These are phyloP conservation scores for Decorospora gaudefroyi DNA, from an alignment of 2,329 filamentous ascomycete genomes.

Conservation along the genomic window DNA sequence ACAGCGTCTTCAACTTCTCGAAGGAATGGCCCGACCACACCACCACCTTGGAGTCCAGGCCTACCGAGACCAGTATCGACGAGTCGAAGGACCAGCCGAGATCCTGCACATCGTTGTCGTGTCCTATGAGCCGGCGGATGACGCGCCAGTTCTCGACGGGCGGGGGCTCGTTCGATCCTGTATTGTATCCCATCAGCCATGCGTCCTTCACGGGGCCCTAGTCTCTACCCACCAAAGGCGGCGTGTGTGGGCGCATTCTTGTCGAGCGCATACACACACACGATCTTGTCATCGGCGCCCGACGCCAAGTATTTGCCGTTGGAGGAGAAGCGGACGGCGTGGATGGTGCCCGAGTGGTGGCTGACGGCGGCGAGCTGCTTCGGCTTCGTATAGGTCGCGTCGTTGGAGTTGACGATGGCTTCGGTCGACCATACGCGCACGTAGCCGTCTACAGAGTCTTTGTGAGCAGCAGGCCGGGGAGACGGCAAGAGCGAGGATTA, in stretches of 20 bases:
- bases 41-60: conserved; percentile 95
- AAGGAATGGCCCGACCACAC: conserved; percentile 98
- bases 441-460: conserved; percentile 71
- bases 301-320: conserved; percentile 95
- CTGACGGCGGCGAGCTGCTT: conserved; percentile 97
- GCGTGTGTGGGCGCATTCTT: conserved; percentile 75
- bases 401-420: conserved; percentile 79
- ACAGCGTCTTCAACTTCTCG: conserved; percentile 92
- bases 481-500: conserved; percentile 18
- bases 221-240: conserved; percentile 68
- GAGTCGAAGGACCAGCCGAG: conserved; percentile 96
- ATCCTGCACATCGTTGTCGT: conserved; percentile 98
- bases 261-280: conserved; percentile 94
- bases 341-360: conserved; percentile 96
- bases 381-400: conserved; percentile 73
- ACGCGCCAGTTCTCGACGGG: conserved; percentile 99
- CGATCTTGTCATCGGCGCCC: conserved; percentile 97
- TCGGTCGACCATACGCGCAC: conserved; percentile 98
- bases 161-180: conserved; percentile 82
- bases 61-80: conserved; percentile 92
- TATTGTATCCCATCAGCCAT: conserved; percentile 15
- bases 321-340: conserved; percentile 93
- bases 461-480: conserved; percentile 24
- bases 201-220: conserved; percentile 1
- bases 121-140: conserved; percentile 86